Conservation (phyloP, 2,329 filamentous ascomycete genomes). For the Sphaerulina vaccinii region DNA sequence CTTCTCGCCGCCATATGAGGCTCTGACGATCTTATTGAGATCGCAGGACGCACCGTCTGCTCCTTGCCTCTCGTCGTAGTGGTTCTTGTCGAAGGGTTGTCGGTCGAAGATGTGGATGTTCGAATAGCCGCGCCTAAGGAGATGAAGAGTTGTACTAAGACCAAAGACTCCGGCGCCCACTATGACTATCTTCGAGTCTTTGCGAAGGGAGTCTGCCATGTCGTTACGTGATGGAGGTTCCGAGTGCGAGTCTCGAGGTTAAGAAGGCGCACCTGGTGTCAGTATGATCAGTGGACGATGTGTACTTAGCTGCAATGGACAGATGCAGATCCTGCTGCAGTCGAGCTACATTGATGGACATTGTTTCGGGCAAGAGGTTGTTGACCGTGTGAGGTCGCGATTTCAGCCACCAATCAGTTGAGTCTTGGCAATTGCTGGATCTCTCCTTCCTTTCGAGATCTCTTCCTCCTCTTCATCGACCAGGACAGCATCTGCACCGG, state of each 20-base stretch:
- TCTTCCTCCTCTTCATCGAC: too few relatives aligned
- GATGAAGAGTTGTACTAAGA: slow-evolving; percentile 41
- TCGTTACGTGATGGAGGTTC: neutral
- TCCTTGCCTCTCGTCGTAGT: slow-evolving; percentile 25
- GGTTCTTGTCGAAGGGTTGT: slow-evolving; percentile 25
- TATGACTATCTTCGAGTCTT: slow-evolving; percentile 34
- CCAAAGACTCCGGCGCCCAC: slow-evolving; percentile 49
- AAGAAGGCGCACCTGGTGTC: too few relatives aligned
- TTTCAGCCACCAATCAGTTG: neutral
- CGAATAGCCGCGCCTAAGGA: slow-evolving; percentile 28
- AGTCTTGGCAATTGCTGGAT: neutral
- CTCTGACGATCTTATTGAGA: slow-evolving; percentile 31
- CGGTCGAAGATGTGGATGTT: slow-evolving; percentile 38
- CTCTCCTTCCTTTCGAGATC: neutral
- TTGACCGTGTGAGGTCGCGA: too few relatives aligned
- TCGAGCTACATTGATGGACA: neutral
- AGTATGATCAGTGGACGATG: too few relatives aligned
- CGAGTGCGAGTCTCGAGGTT: too few relatives aligned
- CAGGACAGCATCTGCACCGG: too few relatives aligned
- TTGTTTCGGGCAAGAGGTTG: too few relatives aligned
- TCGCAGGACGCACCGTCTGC: slow-evolving; percentile 28
- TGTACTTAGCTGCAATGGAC: too few relatives aligned
- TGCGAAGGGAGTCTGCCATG: slow-evolving; percentile 14
- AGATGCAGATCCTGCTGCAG: too few relatives aligned
- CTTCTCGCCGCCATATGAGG: slow-evolving; percentile 26